Evolutionary conservation across 495 filamentous ascomycete species (phyloP).

Genomic region (Neurospora sp.): DNA sequence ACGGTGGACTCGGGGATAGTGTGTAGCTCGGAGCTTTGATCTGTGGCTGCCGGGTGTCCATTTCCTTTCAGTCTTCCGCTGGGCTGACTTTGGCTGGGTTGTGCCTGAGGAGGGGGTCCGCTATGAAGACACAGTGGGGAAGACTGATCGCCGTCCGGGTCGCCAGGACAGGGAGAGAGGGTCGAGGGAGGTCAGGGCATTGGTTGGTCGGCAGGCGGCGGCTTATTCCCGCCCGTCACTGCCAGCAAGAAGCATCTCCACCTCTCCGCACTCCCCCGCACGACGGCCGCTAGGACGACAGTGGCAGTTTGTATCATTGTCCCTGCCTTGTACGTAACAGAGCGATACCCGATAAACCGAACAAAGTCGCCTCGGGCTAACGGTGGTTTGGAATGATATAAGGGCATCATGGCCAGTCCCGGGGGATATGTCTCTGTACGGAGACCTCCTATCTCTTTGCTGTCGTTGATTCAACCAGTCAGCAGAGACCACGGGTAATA

Average conservation of each 20-base stretch:
- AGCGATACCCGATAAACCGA: neutral
- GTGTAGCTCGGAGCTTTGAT: neutral
- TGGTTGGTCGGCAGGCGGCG: slow-evolving; percentile 14
- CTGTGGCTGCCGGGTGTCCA: neutral
- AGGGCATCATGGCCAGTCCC: neutral
- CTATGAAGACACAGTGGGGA: neutral
- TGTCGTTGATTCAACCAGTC: neutral
- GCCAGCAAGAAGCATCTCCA: neutral
- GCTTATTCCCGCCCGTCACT: slow-evolving; percentile 3
- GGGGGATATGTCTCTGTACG: neutral
- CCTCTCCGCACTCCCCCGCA: neutral
- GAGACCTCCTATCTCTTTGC: neutral
- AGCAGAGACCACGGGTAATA: neutral
- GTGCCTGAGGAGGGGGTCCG: neutral
- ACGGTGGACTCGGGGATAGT: neutral
- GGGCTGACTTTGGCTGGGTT: neutral
- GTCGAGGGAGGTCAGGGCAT: neutral
- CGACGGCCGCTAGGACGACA: neutral
- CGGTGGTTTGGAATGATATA: neutral
- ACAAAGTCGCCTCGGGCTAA: neutral
- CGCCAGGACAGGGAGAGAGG: neutral
- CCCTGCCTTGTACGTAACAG: neutral
- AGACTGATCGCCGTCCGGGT: neutral
- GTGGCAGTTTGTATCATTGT: neutral
- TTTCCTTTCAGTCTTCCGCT: neutral